A percentile compares a stretch with the other conserved stretches of the same genome.
Conservation (phyloP, 139 green algal species). For the Desmodesmus armatus region DNA sequence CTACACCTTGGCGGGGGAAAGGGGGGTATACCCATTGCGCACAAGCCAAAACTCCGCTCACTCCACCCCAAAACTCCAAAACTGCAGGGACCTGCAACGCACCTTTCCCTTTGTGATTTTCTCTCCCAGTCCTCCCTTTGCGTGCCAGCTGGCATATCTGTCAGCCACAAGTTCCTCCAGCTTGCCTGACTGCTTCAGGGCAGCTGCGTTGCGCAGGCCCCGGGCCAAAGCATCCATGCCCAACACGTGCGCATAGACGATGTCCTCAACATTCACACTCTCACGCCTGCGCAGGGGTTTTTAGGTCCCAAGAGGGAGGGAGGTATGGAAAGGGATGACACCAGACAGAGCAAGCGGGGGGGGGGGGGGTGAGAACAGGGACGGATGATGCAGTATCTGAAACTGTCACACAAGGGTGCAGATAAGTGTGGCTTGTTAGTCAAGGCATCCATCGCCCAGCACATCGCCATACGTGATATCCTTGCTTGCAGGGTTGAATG, state of each 20-base stretch:
- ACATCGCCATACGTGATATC: too few species aligned
- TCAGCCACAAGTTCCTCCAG: constrained; percentile 20
- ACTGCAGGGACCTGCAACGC: not conserved
- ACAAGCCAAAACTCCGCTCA: too few species aligned
- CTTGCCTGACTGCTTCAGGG: not conserved
- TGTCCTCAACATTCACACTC: constrained; percentile 61
- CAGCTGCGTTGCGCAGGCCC: constrained; percentile 72
- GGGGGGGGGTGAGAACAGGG: too few species aligned
- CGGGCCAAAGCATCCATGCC: constrained; percentile 81
- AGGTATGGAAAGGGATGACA: not conserved
- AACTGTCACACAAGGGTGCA: too few species aligned
- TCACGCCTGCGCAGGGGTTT: constrained; percentile 67
- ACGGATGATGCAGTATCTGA: too few species aligned
- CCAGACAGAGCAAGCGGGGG: too few species aligned
- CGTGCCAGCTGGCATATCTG: constrained; percentile 37
- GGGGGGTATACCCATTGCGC: too few species aligned
- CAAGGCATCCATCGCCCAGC: too few species aligned
- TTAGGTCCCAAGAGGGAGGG: not conserved
- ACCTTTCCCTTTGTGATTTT: constrained; percentile 57
- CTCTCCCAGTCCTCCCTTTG: constrained; percentile 41
- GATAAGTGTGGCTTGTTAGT: too few species aligned
- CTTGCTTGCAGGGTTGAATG: too few species aligned
- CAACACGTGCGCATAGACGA: constrained; percentile 77
- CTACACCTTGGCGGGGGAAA: too few species aligned
- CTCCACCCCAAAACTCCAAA: too few species aligned